Conservation (phyloP, 129 eudicot species). For the Flaveria trinervia region DNA sequence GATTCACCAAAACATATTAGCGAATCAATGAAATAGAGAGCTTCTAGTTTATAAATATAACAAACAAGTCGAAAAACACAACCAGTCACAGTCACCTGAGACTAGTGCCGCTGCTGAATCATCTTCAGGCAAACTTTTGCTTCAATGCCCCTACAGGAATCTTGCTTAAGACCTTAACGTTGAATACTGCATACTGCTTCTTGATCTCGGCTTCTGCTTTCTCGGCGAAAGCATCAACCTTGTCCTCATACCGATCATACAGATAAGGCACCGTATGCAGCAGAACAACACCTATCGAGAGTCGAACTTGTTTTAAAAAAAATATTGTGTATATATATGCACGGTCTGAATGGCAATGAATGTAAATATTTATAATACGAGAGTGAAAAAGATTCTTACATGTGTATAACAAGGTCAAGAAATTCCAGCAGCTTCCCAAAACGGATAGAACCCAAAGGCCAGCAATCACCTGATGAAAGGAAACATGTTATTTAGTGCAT, state of each 20-base stretch:
- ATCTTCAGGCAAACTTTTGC: slow-evolving; percentile 43
- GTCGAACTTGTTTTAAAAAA: background rate
- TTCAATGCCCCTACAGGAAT: slow-evolving; percentile 70
- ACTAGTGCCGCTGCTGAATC: background rate
- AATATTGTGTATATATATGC: too few relatives aligned
- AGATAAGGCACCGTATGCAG: slow-evolving; percentile 77
- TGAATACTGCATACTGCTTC: slow-evolving; percentile 79
- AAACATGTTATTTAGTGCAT: background rate
- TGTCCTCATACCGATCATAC: slow-evolving; percentile 79
- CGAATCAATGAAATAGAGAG: slow-evolving; percentile 16
- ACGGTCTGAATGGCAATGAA: background rate
- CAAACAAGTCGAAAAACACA: slow-evolving; percentile 33
- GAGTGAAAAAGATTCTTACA: slow-evolving; percentile 42
- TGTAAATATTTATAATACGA: background rate
- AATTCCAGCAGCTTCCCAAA: slow-evolving; percentile 63
- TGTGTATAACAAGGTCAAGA: slow-evolving; percentile 67
- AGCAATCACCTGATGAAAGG: slow-evolving; percentile 55
- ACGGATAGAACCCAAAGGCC: slow-evolving; percentile 78
- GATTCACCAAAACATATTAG: slow-evolving; percentile 30
- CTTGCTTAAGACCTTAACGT: slow-evolving; percentile 77
- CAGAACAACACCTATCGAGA: slow-evolving; percentile 56
- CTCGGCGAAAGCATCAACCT: slow-evolving; percentile 76
- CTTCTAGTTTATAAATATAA: slow-evolving; percentile 43
- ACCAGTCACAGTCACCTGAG: slow-evolving; percentile 29
- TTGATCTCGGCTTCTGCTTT: slow-evolving; percentile 72